Percentiles rank a stretch among this genome's conserved stretches.
phyloP scores from a whole-genome alignment of 2,329 filamentous ascomycete genomes.

The Penicillium sp. region DNA sequence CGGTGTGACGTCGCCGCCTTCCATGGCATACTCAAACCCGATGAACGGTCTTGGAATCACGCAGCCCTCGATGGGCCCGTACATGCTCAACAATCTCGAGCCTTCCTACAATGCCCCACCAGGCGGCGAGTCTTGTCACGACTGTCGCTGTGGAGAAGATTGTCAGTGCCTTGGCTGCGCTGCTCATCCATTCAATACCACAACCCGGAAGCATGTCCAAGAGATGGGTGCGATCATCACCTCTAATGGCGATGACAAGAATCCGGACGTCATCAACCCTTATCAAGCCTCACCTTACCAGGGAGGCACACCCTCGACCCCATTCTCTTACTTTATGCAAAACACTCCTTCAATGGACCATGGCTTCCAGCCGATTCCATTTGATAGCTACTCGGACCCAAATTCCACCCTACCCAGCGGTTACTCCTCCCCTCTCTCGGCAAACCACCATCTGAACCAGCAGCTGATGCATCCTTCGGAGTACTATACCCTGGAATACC shows the following conservation, averaged over 20 bases:
- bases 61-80: constrained; percentile 18
- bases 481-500: constrained; percentile 46
- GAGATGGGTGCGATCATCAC: constrained; percentile 48
- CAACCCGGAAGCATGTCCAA: constrained; percentile 47
- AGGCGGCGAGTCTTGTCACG: constrained; percentile 29
- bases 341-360: constrained; percentile 17
- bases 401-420: constrained; percentile 23
- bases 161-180: constrained; percentile 50
- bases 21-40: constrained; percentile 14
- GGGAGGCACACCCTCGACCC: constrained; percentile 14
- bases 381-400: constrained; percentile 25
- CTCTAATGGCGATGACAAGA: constrained; percentile 32
- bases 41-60: constrained; percentile 21
- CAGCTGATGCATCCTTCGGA: constrained; percentile 43
- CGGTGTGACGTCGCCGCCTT: constrained; percentile 13
- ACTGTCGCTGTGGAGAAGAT: constrained; percentile 46
- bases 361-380: constrained; percentile 15
- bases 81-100: constrained; percentile 11
- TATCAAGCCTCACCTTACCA: constrained; percentile 25
- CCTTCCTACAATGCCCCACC: constrained; percentile 12
- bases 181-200: constrained; percentile 49
- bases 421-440: constrained; percentile 28
- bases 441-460: constrained; percentile 26
- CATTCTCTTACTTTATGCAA: constrained; percentile 22
- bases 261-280: constrained; percentile 20